A percentile compares a stretch with the other conserved stretches of the same genome.
phyloP scores from a whole-genome alignment of 345 rosid genomes.

The Hibiscus trionum region DNA sequence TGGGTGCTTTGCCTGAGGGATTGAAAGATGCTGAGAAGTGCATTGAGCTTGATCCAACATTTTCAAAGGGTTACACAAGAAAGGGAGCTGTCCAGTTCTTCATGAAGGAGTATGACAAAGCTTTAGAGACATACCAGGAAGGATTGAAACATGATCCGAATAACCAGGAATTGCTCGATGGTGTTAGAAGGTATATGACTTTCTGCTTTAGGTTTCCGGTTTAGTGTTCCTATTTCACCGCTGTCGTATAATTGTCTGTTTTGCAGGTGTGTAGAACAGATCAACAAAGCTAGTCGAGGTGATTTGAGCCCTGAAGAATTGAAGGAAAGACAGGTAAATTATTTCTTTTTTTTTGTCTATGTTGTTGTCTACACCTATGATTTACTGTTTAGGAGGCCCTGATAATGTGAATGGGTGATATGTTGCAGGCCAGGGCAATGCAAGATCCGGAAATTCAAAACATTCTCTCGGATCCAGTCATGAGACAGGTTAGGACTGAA shows the following conservation, averaged over 20 bases:
- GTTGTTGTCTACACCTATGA: too few relatives aligned
- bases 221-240: neutral
- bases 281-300: constrained; percentile 91
- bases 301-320: constrained; percentile 89
- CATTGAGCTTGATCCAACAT: constrained; percentile 93
- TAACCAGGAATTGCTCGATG: constrained; percentile 87
- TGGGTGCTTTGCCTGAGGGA: constrained; percentile 91
- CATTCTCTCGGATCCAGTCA: constrained; percentile 62
- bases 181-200: constrained; percentile 59
- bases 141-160: constrained; percentile 84
- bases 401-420: neutral
- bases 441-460: constrained; percentile 96
- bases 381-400: neutral
- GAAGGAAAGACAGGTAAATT: constrained; percentile 89
- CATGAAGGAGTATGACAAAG: constrained; percentile 97
- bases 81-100: constrained; percentile 89
- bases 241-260: too few relatives aligned
- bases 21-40: constrained; percentile 97
- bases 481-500: neutral
- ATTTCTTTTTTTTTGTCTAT: neutral
- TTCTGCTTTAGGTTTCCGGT: neutral
- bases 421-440: constrained; percentile 81
- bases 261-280: constrained; percentile 73
- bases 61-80: constrained; percentile 89
- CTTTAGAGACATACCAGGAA: constrained; percentile 80